phyloP scores from a whole-genome alignment of 75 land plant genomes.

The Adiantum capillusveneris region DNA sequence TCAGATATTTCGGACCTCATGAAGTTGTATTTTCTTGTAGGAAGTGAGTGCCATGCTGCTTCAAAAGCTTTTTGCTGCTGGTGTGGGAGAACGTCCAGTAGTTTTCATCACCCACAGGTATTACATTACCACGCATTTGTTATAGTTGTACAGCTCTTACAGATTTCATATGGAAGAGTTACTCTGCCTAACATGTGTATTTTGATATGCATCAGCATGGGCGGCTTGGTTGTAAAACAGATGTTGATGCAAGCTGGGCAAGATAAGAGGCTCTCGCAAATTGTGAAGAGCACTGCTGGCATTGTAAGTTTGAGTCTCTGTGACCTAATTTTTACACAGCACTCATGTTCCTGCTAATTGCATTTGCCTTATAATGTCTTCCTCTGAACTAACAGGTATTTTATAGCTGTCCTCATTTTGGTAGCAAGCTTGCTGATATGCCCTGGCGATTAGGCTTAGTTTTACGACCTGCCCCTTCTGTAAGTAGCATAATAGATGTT shows the following conservation, averaged over 20 bases:
- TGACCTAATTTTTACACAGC: too few species aligned
- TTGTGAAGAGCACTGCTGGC: conserved; percentile 79
- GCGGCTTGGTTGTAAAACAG: conserved; percentile 97
- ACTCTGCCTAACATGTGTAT: not conserved
- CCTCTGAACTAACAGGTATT: too few species aligned
- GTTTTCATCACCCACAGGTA: conserved; percentile 98
- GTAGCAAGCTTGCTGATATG: conserved; percentile 98
- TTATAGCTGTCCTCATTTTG: conserved; percentile 99
- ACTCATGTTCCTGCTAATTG: too few species aligned
- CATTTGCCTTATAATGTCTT: too few species aligned
- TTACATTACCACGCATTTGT: too few species aligned
- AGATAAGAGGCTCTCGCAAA: conserved; percentile 32
- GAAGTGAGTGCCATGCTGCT: conserved; percentile 92
- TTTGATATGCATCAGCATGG: conserved; percentile 64
- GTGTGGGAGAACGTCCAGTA: conserved; percentile 91
- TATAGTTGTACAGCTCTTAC: not conserved
- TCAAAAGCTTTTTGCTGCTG: conserved; percentile 79
- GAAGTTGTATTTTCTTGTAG: conserved; percentile 49
- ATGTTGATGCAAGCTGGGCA: conserved; percentile 78
- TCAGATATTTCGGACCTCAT: too few species aligned
- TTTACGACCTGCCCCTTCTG: conserved; percentile 94
- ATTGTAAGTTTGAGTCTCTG: conserved; percentile 42
- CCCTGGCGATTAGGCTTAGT: conserved; percentile 98
- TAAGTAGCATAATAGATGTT: conserved; percentile 23
- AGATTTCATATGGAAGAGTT: not conserved